Base-by-base conservation (phyloP, 2,329 filamentous ascomycete species). In the Hypoxylon sp. region DNA sequence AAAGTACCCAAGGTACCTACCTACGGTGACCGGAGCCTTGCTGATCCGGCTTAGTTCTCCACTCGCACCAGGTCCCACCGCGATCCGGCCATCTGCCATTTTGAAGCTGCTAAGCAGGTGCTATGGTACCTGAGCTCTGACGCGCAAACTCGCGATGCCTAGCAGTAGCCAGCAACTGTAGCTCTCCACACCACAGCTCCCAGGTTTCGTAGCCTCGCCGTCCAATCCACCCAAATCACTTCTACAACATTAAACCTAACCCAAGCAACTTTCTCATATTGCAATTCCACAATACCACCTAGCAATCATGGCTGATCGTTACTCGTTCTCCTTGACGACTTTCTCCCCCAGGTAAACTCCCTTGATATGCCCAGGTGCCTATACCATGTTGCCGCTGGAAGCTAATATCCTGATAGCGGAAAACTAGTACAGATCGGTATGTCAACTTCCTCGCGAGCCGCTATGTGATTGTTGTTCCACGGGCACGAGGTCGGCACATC, bases 401-500 rank as follows among this genome's bases (percentile, higher is more conserved):
- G 66, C 72, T 73, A 80, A 88, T 78, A 72, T 62, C 66, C 62
- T 67, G 57, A 67, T 73, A 98, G 95, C 81, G 95, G 95, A 79
- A 99, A 99, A 86, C 91, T 99, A 84, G 94, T 98, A 71, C 95
- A 99, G 84, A 98, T 99, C 82, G 94, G 94, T 92, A 85, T 72
- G 80, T 49, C 46, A 56, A 49, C 58, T 47, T 62, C 47, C 55
- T 44, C 49, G 32, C 32, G 46, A 22, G 46, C 51, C 30, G 44
- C 56, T 59, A 64, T 51, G n/a, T n/a, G 20, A 41, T 55, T 53
- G 34, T 44, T 39, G 44, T 24, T 34, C 47, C 43, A 32, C 3
- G 20, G 48, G 11, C 24, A 55, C 56, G 39, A n/a, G 4, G 11
- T 19, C 6, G 22, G 5, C 37, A 4, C 13, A 49, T 19, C 57